A percentile compares a stretch with the other conserved stretches of the same genome.
Evolutionary conservation across 192 early-diverging fungal genomes (phyloP).

Genomic region (Coemansia sp.): DNA sequence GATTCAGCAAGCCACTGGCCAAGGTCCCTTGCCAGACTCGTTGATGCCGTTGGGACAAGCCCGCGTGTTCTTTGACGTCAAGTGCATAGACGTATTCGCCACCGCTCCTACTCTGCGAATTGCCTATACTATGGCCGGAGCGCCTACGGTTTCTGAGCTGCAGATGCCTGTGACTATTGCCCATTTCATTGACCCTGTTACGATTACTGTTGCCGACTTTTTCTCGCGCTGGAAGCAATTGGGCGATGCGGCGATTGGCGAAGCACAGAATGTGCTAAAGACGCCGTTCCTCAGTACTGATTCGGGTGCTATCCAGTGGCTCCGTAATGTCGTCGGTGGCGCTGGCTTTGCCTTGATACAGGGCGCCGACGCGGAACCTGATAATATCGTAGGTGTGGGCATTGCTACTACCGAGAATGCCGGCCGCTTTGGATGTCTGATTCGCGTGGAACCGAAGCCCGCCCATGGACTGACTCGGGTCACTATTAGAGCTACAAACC

Average conservation of each 20-base stretch:
- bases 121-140: conserved; percentile 63
- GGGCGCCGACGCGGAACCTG: conserved; percentile 84
- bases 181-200: conserved; percentile 88
- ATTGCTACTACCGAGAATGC: conserved; percentile 73
- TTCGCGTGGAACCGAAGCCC: conserved; percentile 84
- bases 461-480: conserved; percentile 87
- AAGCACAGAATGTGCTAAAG: conserved; percentile 63
- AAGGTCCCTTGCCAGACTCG: conserved; percentile 68
- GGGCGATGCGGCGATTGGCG: conserved; percentile 77
- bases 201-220: conserved; percentile 74
- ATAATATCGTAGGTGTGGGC: conserved; percentile 88
- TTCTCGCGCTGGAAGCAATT: conserved; percentile 96
- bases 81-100: conserved; percentile 64
- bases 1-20: conserved; percentile 62
- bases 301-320: conserved; percentile 55
- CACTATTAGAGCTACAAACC: conserved; percentile 88
- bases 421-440: conserved; percentile 89
- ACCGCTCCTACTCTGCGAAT: conserved; percentile 69
- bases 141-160: conserved; percentile 61
- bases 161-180: conserved; percentile 77
- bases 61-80: conserved; percentile 71
- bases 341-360: conserved; percentile 76
- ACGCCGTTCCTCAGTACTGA: conserved; percentile 35
- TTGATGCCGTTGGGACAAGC: conserved; percentile 66
- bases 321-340: conserved; percentile 63